phyloP scores from a whole-genome alignment of 1,284 basidiomycete genomes.

The Boletus sp. region DNA sequence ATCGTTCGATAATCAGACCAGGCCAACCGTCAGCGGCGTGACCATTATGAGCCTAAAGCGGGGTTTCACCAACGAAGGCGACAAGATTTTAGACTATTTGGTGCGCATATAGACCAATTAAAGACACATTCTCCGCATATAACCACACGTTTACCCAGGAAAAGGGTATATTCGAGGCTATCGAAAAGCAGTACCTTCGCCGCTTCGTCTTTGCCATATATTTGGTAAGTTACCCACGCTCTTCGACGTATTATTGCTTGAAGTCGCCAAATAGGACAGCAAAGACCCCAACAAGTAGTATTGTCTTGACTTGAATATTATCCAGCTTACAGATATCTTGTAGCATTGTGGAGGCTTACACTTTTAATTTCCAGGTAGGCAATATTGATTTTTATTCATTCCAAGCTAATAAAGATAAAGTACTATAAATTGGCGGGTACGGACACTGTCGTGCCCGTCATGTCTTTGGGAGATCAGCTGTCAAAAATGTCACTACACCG shows the following conservation, averaged over 20 bases:
- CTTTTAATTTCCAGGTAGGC: slow-evolving; percentile 72
- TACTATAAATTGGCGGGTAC: slow-evolving; percentile 62
- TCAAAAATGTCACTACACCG: slow-evolving; percentile 49
- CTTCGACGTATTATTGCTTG: neutral
- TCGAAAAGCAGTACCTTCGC: slow-evolving; percentile 72
- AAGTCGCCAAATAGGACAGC: slow-evolving; percentile 50
- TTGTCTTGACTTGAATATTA: slow-evolving; percentile 19
- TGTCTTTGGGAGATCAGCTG: slow-evolving; percentile 62
- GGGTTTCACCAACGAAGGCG: slow-evolving; percentile 76
- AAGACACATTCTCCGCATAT: slow-evolving; percentile 1
- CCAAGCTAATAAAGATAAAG: slow-evolving; percentile 35
- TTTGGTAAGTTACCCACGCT: slow-evolving; percentile 47
- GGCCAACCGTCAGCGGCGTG: slow-evolving; percentile 27
- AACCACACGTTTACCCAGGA: slow-evolving; percentile 47
- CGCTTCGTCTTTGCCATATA: slow-evolving; percentile 83
- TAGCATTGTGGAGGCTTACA: slow-evolving; percentile 79
- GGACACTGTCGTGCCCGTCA: slow-evolving; percentile 54
- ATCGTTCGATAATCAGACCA: slow-evolving; percentile 24
- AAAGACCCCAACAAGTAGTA: slow-evolving; percentile 76
- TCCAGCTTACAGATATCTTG: slow-evolving; percentile 7
- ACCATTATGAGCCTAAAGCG: slow-evolving; percentile 63
- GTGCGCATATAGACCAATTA: slow-evolving; percentile 42
- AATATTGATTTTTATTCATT: neutral
- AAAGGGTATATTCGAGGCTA: slow-evolving; percentile 75
- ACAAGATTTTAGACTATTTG: slow-evolving; percentile 74